Evolutionary conservation across 1,284 basidiomycete species (phyloP).

Genomic region (Ustilago bromivora): DNA sequence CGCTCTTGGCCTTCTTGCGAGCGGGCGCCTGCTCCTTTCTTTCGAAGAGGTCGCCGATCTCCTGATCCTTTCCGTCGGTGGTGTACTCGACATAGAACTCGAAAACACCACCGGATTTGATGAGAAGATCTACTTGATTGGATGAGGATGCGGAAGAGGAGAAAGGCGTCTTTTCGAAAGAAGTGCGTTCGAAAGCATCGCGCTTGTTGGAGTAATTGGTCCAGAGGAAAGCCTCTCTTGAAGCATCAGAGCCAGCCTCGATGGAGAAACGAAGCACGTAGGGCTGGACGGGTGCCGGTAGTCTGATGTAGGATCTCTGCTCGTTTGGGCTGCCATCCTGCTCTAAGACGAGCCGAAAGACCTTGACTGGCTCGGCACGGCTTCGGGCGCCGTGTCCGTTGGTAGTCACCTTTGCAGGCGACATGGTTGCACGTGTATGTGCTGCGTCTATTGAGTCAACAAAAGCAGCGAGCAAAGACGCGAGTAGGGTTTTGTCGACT

Average conservation of each 20-base stretch:
- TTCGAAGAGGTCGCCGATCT: constrained; percentile 23
- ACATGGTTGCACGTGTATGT: constrained; percentile 17
- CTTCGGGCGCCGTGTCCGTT: constrained; percentile 23
- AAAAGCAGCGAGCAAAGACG: constrained; percentile 4
- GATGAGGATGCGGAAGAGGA: constrained; percentile 26
- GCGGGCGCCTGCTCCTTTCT: constrained; percentile 12
- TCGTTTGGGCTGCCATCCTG: constrained; percentile 60
- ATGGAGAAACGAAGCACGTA: constrained; percentile 62
- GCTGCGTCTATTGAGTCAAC: constrained; percentile 5
- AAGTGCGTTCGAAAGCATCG: constrained; percentile 78
- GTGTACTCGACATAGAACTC: constrained; percentile 66
- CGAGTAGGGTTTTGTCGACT: background rate
- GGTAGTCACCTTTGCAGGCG: constrained; percentile 27
- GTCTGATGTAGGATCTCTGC: constrained; percentile 56
- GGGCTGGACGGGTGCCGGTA: constrained; percentile 58
- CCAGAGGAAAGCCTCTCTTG: constrained; percentile 52
- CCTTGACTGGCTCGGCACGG: constrained; percentile 37
- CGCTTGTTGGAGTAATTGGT: constrained; percentile 73
- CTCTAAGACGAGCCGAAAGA: constrained; percentile 58
- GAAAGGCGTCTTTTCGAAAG: constrained; percentile 75
- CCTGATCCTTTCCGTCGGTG: constrained; percentile 28
- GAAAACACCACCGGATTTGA: constrained; percentile 57
- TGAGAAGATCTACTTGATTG: constrained; percentile 53
- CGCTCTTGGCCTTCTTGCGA: constrained; percentile 51
- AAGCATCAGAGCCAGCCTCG: constrained; percentile 57